A percentile compares a stretch with the other conserved stretches of the same genome.
Conservation (phyloP, 371 early-diverging fungal genomes). For the Mucor saturninus region DNA sequence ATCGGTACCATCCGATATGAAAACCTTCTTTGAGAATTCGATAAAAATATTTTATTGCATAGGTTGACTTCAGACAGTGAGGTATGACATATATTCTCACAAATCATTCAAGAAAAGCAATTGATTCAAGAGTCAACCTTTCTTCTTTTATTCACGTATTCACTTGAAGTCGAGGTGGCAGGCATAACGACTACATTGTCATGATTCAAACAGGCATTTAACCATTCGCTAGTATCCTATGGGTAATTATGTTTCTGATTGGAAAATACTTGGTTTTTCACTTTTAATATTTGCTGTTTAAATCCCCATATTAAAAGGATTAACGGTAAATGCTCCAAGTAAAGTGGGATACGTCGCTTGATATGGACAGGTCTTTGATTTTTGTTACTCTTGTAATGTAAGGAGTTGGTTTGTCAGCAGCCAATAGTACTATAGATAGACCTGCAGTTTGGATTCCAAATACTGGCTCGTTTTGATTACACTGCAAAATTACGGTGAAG, state of each 20-base stretch:
- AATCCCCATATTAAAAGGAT: conserved; percentile 13
- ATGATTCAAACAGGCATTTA: conserved; percentile 6
- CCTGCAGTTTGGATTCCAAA: not conserved
- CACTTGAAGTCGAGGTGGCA: conserved; percentile 8
- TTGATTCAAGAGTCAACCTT: not conserved
- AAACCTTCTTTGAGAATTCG: too few species aligned
- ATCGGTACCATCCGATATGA: too few species aligned
- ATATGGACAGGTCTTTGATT: conserved; percentile 9
- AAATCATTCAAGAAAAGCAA: too few species aligned
- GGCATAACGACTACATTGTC: conserved; percentile 3
- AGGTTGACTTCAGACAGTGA: too few species aligned
- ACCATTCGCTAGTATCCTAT: conserved; percentile 10
- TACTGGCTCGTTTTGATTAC: conserved; percentile 4
- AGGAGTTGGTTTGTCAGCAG: conserved; percentile 14
- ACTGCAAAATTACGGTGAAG: too few species aligned
- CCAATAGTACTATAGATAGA: conserved; percentile 9
- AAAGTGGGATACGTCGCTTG: conserved; percentile 15
- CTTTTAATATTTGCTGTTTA: conserved; percentile 19
- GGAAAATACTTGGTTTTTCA: not conserved
- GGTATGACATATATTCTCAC: too few species aligned
- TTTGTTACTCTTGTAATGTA: conserved; percentile 21
- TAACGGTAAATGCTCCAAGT: conserved; percentile 17
- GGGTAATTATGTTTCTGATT: not conserved
- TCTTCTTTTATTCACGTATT: conserved; percentile 5
- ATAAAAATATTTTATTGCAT: too few species aligned